Evolutionary conservation across 1,284 basidiomycete species (phyloP), one percentile per base, ranked within the genome.

Genomic region (Marasmius tenuissimus): DNA sequence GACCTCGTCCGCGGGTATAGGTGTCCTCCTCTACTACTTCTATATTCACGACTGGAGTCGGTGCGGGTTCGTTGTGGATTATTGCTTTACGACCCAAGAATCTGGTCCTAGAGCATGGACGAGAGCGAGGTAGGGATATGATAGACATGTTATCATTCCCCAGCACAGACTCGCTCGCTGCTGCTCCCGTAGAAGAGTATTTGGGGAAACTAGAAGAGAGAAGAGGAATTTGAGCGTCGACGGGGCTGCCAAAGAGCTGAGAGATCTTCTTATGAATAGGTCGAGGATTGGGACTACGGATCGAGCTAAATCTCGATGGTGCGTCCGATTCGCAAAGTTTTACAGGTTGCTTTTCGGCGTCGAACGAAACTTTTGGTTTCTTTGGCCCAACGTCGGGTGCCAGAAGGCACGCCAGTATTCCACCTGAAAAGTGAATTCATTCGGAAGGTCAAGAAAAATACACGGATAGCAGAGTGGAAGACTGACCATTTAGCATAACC

Each of bases 361-460:
- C 45, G 20, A 47, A 47, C 1, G 16, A 47, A 20, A n/a, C 45
- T 14, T 20, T 16, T 8, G n/a, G 9, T 16, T 8, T 85, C 45
- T 92, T 84, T 16, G 94, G 91, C 20, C 95, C 94, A 61, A 94
- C 96, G 71, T 99, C 94, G 64, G 85, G 89, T 16, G 89, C 92
- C 51, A 99, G 85, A 80, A 98, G 97, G 62, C 96, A 87, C 0
- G 90, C 87, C 22, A 98, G 80, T 54, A 97, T 71, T 1, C 94
- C 90, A 8, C 96, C 97, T 82, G 74, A 38, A 40, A 63, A 64
- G 40, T 48, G 50, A 51, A 58, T 35, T 63, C 47, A 57, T 50
- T 18, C 35, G 11, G 42, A 20, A 53, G 16, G 2, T n/a, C 16
- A 1, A 16, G 45, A 47, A n/a, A 10, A n/a, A 20, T n/a, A n/a